Evolutionary conservation across 495 filamentous ascomycete species (phyloP), one percentile per base, ranked within the genome.

Genomic region (Pyrenopolyporus hunteri): DNA sequence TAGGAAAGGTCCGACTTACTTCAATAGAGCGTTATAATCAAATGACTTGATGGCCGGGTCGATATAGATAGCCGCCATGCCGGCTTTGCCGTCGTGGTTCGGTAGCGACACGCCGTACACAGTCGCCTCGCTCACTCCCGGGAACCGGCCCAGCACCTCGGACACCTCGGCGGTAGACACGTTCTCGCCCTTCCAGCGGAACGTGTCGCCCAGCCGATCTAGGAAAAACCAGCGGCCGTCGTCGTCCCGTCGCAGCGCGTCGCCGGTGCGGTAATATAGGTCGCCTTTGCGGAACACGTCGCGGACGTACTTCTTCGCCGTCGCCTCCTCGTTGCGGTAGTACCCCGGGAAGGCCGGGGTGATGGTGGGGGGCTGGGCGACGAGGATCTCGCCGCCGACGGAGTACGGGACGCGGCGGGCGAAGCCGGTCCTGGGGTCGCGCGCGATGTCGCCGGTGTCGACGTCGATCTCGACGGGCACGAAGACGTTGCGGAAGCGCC

Each of bases 161-260:
- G 85, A 79, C 0, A 93, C 89, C 70, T 93, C 89, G 23, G 87
- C 86, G 0, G 90, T 93, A 17, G 84, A 86, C 46, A 93, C 89
- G 66, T 93, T 93, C 73, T 92, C 90, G 52, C 83, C 84, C 71
- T 93, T 93, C 89, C 89, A 93, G 3, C 89, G 80, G 74, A 87
- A 93, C 0, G 89, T 93, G 69, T 93, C 90, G 1, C 90, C 90
- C 0, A 92, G 75, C 16, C 78, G 80, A 70, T 94, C 90, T 17
- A 90, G 64, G 71, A 94, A 94, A 69, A 81, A 91, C 89, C 89
- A 92, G 10, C 87, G 76, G 0, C 90, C 90, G 50, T 93, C 89
- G 2, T 62, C 63, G 13, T 82, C 79, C 10, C 87, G 77, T 3
- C 87, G 73, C 25, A 92, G 69, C 4, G 89, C 86, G 71, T 94